phyloP scores from a whole-genome alignment of 2,329 filamentous ascomycete species.

The Fusarium sp. region DNA sequence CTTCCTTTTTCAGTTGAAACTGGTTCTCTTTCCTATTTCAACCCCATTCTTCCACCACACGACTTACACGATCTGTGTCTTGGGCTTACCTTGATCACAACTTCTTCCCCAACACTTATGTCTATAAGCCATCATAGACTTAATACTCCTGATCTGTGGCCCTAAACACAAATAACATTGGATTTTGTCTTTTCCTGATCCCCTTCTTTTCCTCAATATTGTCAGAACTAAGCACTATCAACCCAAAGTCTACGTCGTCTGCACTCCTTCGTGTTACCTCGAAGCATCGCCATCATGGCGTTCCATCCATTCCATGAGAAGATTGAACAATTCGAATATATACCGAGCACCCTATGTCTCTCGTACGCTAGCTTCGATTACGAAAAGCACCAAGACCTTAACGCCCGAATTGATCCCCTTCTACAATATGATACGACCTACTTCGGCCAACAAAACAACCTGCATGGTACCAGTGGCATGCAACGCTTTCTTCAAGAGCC shows the following conservation, averaged over 20 bases:
- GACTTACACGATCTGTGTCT: constrained; percentile 26
- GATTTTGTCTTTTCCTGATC: background rate
- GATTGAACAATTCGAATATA: background rate
- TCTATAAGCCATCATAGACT: background rate
- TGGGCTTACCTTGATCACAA: constrained; percentile 11
- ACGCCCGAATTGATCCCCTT: constrained; percentile 24
- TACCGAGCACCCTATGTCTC: background rate
- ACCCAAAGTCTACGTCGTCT: background rate
- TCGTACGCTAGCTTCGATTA: constrained; percentile 1
- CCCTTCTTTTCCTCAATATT: background rate
- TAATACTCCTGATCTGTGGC: background rate
- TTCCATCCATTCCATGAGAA: constrained; percentile 2
- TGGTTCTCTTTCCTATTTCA: background rate
- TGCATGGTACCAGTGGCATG: constrained; percentile 12
- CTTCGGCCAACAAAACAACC: background rate
- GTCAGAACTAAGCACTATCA: background rate
- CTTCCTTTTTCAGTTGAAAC: background rate
- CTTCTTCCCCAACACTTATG: constrained; percentile 7
- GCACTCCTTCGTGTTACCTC: background rate
- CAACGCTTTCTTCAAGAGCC: constrained; percentile 35
- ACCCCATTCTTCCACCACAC: constrained; percentile 8
- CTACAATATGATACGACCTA: constrained; percentile 12
- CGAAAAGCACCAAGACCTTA: constrained; percentile 10
- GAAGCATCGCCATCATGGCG: constrained; percentile 9
- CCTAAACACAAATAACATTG: background rate